phyloP scores from a whole-genome alignment of 495 filamentous ascomycete genomes.

The Apiosordaria backusii region DNA sequence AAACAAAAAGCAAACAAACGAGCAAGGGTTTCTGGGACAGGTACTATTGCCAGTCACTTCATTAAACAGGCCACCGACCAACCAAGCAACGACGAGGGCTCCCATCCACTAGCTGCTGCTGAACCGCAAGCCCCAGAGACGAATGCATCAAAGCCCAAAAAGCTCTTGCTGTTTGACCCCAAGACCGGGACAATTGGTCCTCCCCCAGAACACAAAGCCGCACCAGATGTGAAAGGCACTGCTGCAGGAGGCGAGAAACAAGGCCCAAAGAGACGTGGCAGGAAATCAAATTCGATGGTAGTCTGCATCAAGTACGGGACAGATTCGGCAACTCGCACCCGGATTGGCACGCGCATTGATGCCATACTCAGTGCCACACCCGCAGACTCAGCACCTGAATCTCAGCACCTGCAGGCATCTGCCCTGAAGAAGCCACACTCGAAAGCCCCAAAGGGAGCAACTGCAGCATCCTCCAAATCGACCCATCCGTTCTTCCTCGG shows the following conservation, averaged over 20 bases:
- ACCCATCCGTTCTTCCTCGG: slow-evolving; percentile 80
- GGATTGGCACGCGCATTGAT: slow-evolving; percentile 35
- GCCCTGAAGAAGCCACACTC: background rate
- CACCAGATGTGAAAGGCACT: background rate
- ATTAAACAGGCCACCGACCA: too few relatives aligned
- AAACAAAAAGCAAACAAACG: background rate
- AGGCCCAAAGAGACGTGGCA: slow-evolving; percentile 7
- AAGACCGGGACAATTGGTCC: slow-evolving; percentile 55
- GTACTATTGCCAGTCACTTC: background rate
- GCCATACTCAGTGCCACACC: slow-evolving; percentile 25
- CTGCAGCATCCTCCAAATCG: slow-evolving; percentile 45
- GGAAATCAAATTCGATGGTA: slow-evolving; percentile 20
- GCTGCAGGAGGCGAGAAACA: slow-evolving; percentile 6
- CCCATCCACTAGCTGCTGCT: background rate
- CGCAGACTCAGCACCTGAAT: slow-evolving; percentile 10
- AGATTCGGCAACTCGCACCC: slow-evolving; percentile 30
- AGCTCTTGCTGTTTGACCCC: slow-evolving; percentile 46
- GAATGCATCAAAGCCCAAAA: slow-evolving; percentile 35
- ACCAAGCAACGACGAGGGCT: background rate
- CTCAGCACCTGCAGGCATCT: slow-evolving; percentile 16
- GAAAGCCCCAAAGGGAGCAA: slow-evolving; percentile 1
- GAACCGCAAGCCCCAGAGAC: slow-evolving; percentile 41
- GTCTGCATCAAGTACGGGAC: slow-evolving; percentile 37
- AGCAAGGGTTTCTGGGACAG: background rate
- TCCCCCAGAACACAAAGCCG: slow-evolving; percentile 39